Evolutionary conservation across 2,329 filamentous ascomycete genomes (phyloP).

Genomic region (Verticillium klebahnii): DNA sequence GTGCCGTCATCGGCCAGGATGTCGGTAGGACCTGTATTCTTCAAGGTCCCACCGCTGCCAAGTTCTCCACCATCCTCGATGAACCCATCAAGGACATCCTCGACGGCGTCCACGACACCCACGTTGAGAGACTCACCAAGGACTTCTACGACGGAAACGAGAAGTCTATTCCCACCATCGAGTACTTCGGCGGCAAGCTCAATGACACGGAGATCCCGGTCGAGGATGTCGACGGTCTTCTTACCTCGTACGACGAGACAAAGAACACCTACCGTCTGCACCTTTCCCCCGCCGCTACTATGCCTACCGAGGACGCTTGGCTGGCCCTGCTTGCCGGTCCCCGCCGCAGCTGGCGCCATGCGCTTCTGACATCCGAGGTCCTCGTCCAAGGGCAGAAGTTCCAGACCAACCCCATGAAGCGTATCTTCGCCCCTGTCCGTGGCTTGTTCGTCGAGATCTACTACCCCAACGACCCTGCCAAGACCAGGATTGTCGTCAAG

Average conservation of each 20-base stretch:
- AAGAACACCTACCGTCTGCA: conserved; percentile 85
- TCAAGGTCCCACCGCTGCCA: conserved; percentile 88
- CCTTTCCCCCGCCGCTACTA: conserved; percentile 62
- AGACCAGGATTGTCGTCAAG: conserved; percentile 80
- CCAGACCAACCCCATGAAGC: conserved; percentile 91
- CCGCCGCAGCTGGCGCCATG: conserved; percentile 88
- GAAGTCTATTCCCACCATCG: conserved; percentile 72
- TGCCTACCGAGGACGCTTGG: conserved; percentile 82
- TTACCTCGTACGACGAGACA: conserved; percentile 72
- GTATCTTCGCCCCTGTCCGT: conserved; percentile 80
- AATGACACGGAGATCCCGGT: conserved; percentile 66
- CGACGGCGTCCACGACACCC: conserved; percentile 81
- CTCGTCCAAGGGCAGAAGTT: conserved; percentile 95
- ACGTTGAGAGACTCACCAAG: conserved; percentile 73
- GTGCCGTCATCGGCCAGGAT: conserved; percentile 92
- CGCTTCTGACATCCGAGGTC: conserved; percentile 88
- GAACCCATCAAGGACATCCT: conserved; percentile 95
- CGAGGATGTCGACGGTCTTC: conserved; percentile 76
- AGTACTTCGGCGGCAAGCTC: conserved; percentile 93
- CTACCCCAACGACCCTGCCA: conserved; percentile 74
- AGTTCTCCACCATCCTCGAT: conserved; percentile 83
- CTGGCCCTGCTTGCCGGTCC: conserved; percentile 80
- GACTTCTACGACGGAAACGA: conserved; percentile 77
- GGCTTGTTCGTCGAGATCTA: conserved; percentile 87
- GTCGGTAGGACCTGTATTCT: conserved; percentile 94